Conservation (phyloP, 805 yeast species). For the Candida namnaoensis region DNA sequence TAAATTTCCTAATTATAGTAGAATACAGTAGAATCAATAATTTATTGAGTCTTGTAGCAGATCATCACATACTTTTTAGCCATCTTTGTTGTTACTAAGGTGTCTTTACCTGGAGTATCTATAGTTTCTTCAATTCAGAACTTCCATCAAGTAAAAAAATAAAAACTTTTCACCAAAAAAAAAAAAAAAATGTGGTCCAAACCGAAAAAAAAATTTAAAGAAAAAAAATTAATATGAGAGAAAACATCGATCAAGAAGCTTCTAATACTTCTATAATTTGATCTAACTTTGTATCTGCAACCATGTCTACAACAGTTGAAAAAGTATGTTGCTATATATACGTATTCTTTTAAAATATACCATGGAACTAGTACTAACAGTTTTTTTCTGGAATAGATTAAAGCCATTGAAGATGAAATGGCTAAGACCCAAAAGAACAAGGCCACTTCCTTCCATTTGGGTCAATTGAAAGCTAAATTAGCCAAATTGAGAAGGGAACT, state of each 20-base stretch:
- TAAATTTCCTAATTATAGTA: no score
- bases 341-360: background rate
- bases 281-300: no score
- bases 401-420: slow-evolving; percentile 95
- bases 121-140: no score
- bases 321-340: slow-evolving; percentile 19
- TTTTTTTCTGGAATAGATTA: slow-evolving; percentile 38
- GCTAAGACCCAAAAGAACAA: slow-evolving; percentile 96
- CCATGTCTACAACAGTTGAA: slow-evolving; percentile 61
- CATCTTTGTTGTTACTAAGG: background rate
- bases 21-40: background rate
- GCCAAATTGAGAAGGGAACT: slow-evolving; percentile 94
- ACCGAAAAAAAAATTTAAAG: no score
- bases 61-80: background rate
- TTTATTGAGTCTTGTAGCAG: background rate
- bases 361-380: no score
- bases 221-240: no score
- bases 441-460: slow-evolving; percentile 95
- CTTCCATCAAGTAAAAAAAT: no score
- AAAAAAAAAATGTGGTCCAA: no score
- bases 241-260: no score
- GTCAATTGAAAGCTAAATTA: slow-evolving; percentile 92
- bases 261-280: no score
- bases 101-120: no score
- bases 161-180: no score